phyloP scores from a whole-genome alignment of 441 rosid genomes.

The Euphorbia celastroides region DNA sequence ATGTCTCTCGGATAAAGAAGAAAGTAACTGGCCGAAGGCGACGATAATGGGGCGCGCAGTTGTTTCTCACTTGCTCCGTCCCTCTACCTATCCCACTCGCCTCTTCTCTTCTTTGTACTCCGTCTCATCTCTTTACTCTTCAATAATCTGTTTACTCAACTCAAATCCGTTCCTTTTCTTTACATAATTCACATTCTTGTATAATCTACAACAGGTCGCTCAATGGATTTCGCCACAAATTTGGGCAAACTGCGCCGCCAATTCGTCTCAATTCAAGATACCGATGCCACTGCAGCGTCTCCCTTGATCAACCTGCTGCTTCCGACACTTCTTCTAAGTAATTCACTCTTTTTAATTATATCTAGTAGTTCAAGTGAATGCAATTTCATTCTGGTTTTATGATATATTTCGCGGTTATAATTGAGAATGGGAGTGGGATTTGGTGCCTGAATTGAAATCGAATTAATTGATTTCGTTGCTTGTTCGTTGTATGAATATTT shows the following conservation, averaged over 20 bases:
- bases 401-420: background rate
- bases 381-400: background rate
- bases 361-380: conserved; percentile 3
- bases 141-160: background rate
- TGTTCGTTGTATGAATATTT: background rate
- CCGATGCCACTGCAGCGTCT: conserved; percentile 43
- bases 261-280: conserved; percentile 19
- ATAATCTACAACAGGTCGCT: conserved; percentile 24
- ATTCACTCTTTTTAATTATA: background rate
- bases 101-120: conserved; percentile 35
- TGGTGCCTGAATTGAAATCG: background rate
- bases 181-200: background rate
- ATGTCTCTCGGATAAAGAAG: no score
- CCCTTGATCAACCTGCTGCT: conserved; percentile 34
- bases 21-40: background rate
- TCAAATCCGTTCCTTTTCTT: background rate
- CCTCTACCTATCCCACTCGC: conserved; percentile 41
- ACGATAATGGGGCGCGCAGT: conserved; percentile 33
- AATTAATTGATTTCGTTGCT: background rate
- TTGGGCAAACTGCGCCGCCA: conserved; percentile 11
- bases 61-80: conserved; percentile 48
- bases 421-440: background rate
- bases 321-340: conserved; percentile 43
- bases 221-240: conserved; percentile 17
- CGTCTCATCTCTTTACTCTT: conserved; percentile 6